Base-by-base conservation (phyloP, 306 rosid species). In the Vigna nakashimae region DNA sequence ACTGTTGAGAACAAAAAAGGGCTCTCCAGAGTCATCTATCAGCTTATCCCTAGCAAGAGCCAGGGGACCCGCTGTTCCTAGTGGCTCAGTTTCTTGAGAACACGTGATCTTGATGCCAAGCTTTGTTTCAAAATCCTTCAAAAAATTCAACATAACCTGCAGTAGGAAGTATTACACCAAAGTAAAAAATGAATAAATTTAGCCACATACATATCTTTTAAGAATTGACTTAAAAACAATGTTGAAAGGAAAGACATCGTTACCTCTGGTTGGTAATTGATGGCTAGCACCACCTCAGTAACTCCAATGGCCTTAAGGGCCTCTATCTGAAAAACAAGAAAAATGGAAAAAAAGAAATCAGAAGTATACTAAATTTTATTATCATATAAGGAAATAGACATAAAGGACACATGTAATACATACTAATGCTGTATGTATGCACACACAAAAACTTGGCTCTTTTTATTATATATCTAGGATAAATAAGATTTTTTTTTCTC, bases 191-290 rank as follows among this genome's bases (percentile, higher is more conserved):
- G 59, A 69, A 69, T 49, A 76, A 71, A 76, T 63, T 74, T 15
- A 77, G 64, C 73, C 32, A 34, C 74, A 58, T 62, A 28, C 72
- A 32, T 58, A 11, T 73, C 71, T 45, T 36, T 34, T 62, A 24
- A 77, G 45, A n/a, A 62, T 72, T 55, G 81, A 77, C 45, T 30
- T 30, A 38, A 69, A 80, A 79, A 80, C 56, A 38, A 20, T 43
- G 59, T 11, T 26, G 71, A 45, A 18, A 52, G 52, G 63, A 68
- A 56, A 60, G 73, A 48, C 15, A 53, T 76, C 60, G 49, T 68
- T 87, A 93, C 98, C 97, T 96, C 98, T 78, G 99, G 99, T 86
- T 96, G 99, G 84, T 96, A 96, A 85, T 96, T 96, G 90, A 96
- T 96, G 64, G 99, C 99, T 75, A 96, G 80, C 80, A 96, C 97